phyloP scores from a whole-genome alignment of 768 basidiomycete genomes.

The Pisolithus marmoratus region DNA sequence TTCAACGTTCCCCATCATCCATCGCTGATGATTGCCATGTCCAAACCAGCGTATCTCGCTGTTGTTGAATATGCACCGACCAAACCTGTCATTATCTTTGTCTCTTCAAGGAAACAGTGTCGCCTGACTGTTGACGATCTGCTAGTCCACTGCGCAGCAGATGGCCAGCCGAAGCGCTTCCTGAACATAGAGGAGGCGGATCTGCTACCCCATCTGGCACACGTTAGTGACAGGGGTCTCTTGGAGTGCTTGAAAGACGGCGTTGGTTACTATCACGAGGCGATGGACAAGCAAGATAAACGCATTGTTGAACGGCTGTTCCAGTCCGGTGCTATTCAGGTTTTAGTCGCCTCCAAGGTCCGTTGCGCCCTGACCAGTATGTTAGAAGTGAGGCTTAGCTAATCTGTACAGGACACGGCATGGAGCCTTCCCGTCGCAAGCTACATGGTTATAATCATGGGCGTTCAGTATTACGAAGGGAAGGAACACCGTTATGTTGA shows the following conservation, averaged over 20 bases:
- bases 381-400: neutral
- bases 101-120: constrained; percentile 90
- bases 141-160: constrained; percentile 81
- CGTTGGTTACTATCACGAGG: constrained; percentile 94
- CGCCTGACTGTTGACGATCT: constrained; percentile 91
- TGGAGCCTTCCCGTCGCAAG: constrained; percentile 93
- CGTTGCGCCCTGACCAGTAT: constrained; percentile 7
- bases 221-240: constrained; percentile 68
- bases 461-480: constrained; percentile 95
- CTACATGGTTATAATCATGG: constrained; percentile 99
- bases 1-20: constrained; percentile 98
- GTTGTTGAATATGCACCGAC: constrained; percentile 81
- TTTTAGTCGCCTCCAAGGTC: constrained; percentile 91
- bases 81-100: constrained; percentile 89
- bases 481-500: constrained; percentile 98
- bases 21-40: constrained; percentile 98
- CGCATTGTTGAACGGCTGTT: constrained; percentile 90
- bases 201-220: constrained; percentile 83
- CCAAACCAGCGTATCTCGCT: constrained; percentile 93
- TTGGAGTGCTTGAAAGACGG: constrained; percentile 83
- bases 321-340: constrained; percentile 90
- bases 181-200: constrained; percentile 82
- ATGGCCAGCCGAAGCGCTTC: constrained; percentile 81
- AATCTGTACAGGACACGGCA: constrained; percentile 67
- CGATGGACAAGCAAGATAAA: constrained; percentile 87